phyloP scores from a whole-genome alignment of 768 basidiomycete genomes.

The Hygrocybe punicea region DNA sequence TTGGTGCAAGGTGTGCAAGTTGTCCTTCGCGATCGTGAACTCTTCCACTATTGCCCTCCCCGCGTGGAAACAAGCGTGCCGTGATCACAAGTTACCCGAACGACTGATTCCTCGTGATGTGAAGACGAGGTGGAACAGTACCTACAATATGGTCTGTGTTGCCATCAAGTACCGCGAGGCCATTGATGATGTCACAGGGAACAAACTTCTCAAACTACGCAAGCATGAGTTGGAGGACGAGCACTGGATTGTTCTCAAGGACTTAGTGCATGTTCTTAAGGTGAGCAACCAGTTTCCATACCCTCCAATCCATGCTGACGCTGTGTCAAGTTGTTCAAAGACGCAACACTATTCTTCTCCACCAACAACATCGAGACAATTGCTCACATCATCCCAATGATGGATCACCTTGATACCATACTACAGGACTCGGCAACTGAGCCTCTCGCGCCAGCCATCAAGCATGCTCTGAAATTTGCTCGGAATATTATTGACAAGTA shows the following conservation, averaged over 20 bases:
- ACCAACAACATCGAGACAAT: conserved; percentile 16
- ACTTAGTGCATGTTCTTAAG: conserved; percentile 18
- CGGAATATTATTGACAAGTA: conserved; percentile 34
- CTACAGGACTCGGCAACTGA: conserved; percentile 11
- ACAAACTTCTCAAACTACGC: conserved; percentile 10
- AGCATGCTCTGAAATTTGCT: conserved; percentile 19
- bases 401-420: conserved; percentile 25
- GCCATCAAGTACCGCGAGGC: conserved; percentile 13
- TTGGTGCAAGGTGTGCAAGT: conserved; percentile 17
- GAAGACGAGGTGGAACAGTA: not conserved
- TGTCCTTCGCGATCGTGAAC: conserved; percentile 25
- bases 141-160: not conserved
- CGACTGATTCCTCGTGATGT: conserved; percentile 1
- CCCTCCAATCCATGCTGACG: not conserved
- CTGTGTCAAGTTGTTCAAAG: conserved; percentile 1
- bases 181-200: conserved; percentile 19
- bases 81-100: not conserved
- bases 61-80: conserved; percentile 20
- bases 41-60: conserved; percentile 32
- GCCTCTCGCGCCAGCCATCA: conserved; percentile 18
- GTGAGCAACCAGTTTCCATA: conserved; percentile 6
- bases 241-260: conserved; percentile 21
- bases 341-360: conserved; percentile 8
- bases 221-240: conserved; percentile 8
- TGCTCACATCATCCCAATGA: conserved; percentile 24